A percentile compares a stretch with the other conserved stretches of the same genome.
These are phyloP conservation scores for Pisolithus microcarpus DNA, from an alignment of 768 basidiomycete species.

Conservation along the genomic window DNA sequence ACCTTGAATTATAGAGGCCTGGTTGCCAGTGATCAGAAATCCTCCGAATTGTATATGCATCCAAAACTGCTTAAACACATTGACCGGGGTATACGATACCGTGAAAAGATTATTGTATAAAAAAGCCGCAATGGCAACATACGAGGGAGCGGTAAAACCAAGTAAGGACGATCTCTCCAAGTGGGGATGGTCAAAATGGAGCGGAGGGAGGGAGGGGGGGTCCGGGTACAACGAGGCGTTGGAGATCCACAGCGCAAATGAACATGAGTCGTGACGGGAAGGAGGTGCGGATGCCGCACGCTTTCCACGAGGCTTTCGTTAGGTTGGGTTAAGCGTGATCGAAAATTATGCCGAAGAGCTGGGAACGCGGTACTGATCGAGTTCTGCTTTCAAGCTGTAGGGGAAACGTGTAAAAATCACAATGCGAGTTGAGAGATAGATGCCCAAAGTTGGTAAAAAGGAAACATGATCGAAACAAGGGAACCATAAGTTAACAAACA, in stretches of 20 bases:
- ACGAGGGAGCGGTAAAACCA: neutral
- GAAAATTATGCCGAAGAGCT: constrained; percentile 17
- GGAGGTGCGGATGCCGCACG: constrained; percentile 21
- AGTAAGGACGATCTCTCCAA: neutral
- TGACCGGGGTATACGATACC: constrained; percentile 21
- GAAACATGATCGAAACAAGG: constrained; percentile 1
- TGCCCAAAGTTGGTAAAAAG: constrained; percentile 11
- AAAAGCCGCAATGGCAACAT: constrained; percentile 4
- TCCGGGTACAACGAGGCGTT: neutral
- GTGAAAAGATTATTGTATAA: constrained; percentile 19
- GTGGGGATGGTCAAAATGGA: neutral
- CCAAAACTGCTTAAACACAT: constrained; percentile 9
- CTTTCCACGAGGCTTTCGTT: constrained; percentile 28
- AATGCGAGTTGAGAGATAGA: constrained; percentile 33
- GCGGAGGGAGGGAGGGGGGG: neutral
- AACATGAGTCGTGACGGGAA: constrained; percentile 17
- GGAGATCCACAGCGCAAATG: constrained; percentile 10
- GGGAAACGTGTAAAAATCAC: constrained; percentile 17
- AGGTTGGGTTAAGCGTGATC: constrained; percentile 1
- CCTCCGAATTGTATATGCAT: constrained; percentile 13
- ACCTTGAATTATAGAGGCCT: no score
- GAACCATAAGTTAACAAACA: neutral
- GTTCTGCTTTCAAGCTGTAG: constrained; percentile 61
- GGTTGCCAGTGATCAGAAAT: constrained; percentile 6
- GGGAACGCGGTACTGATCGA: constrained; percentile 41